These are phyloP conservation scores for Phyllosticta ampelicida DNA, from an alignment of 2,329 filamentous ascomycete genomes.

Conservation along the genomic window DNA sequence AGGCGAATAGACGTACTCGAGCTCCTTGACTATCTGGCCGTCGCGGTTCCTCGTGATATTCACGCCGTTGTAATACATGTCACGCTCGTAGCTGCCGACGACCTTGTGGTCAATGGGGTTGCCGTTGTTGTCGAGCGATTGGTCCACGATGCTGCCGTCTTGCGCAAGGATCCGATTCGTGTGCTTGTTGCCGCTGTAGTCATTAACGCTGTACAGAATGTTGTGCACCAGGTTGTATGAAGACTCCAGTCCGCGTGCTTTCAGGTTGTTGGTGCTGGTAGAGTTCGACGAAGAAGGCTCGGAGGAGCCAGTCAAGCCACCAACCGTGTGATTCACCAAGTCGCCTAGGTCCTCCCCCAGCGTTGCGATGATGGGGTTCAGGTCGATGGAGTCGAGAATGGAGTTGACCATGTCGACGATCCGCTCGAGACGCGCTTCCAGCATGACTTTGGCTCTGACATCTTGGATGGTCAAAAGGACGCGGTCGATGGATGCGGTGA, in stretches of 20 bases:
- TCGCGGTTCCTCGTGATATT: slow-evolving; percentile 28
- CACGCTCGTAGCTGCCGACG: slow-evolving; percentile 40
- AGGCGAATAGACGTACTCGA: slow-evolving; percentile 45
- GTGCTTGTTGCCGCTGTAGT: slow-evolving; percentile 43
- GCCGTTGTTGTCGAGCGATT: slow-evolving; percentile 45
- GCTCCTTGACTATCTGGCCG: slow-evolving; percentile 38
- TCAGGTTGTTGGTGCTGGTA: neutral
- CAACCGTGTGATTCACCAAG: slow-evolving; percentile 36
- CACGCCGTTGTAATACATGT: slow-evolving; percentile 48
- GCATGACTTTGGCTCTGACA: slow-evolving; percentile 46
- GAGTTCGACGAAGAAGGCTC: slow-evolving; percentile 1
- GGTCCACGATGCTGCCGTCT: slow-evolving; percentile 45
- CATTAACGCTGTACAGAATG: slow-evolving; percentile 50
- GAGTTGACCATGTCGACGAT: slow-evolving; percentile 49
- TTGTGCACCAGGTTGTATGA: slow-evolving; percentile 37
- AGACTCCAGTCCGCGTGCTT: slow-evolving; percentile 23
- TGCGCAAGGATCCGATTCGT: slow-evolving; percentile 48
- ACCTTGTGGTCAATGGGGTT: slow-evolving; percentile 31
- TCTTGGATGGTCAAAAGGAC: slow-evolving; percentile 48
- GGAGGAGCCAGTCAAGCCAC: slow-evolving; percentile 13
- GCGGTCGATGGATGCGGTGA: slow-evolving; percentile 47
- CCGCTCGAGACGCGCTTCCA: slow-evolving; percentile 51
- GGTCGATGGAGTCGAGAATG: slow-evolving; percentile 47
- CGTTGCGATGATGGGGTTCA: slow-evolving; percentile 49
- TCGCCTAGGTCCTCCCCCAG: slow-evolving; percentile 40